Base-by-base conservation (phyloP, 192 early-diverging fungal genomes). In the Fimicolochytrium jonesii region DNA sequence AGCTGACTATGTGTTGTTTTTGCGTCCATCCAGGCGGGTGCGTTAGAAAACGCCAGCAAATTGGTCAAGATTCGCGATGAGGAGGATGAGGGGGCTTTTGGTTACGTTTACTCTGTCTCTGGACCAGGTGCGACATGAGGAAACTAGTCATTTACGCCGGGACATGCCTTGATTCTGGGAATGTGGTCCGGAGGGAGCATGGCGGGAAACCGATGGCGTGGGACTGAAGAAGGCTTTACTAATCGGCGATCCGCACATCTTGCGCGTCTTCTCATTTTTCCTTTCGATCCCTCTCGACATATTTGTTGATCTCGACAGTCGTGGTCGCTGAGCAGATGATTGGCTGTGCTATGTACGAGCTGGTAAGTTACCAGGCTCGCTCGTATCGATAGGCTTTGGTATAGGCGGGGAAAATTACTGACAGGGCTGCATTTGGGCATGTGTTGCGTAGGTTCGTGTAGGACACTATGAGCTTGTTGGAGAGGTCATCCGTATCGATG, bases 401-500 rank as follows among this genome's bases (percentile, higher is more conserved):
- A n/a, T n/a, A n/a, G n/a, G n/a, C n/a, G n/a, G n/a, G n/a, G n/a
- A n/a, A n/a, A n/a, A n/a, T n/a, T n/a, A n/a, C n/a, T n/a, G n/a
- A n/a, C n/a, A n/a, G n/a, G n/a, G n/a, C n/a, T n/a, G n/a, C n/a
- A n/a, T n/a, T n/a, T n/a, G n/a, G n/a, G n/a, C n/a, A n/a, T n/a
- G n/a, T n/a, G n/a, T n/a, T n/a, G n/a, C 2, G 22, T 26, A 92
- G 91, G 90, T 94, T 32, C 92, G 95, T 66, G 97, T 99, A 25
- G 97, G 97, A 49, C 92, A 99, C 77, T 82, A 88, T 51, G 95
- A 95, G 54, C 81, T 99, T 50, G 93, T 99, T 37, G 97, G 97
- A 66, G 97, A 99, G 78, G 97, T 99, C 66, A 99, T 99, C 78
- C 91, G 95, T 79, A 91, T 99, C 65, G 97, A 99, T 39, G 88